A percentile compares a stretch with the other conserved stretches of the same genome.
These are phyloP conservation scores for Colletotrichum sp. DNA, from an alignment of 2,329 filamentous ascomycete genomes.

Conservation along the genomic window DNA sequence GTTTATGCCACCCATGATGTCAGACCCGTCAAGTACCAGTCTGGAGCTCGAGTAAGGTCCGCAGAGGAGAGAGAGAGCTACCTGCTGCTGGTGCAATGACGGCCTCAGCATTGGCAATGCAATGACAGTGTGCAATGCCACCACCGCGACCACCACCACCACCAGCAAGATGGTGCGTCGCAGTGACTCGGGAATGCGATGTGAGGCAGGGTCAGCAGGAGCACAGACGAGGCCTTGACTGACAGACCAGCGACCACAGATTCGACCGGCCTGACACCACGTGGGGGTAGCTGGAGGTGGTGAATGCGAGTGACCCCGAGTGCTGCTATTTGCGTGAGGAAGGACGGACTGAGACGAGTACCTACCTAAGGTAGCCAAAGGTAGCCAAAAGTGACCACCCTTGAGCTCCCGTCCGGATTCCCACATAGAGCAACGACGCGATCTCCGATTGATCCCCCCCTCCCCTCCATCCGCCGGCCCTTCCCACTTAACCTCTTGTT, in stretches of 20 bases:
- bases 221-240: background rate
- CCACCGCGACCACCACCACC: background rate
- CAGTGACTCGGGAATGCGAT: background rate
- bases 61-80: background rate
- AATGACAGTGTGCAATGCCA: background rate
- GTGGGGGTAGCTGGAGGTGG: constrained; percentile 3
- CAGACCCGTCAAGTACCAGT: background rate
- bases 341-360: background rate
- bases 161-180: background rate
- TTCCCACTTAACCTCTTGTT: constrained; percentile 11
- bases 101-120: background rate
- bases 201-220: background rate
- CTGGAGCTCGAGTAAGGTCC: background rate
- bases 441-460: background rate
- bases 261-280: constrained; percentile 1
- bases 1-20: constrained; percentile 5
- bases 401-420: background rate
- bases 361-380: background rate
- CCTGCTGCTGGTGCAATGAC: background rate
- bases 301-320: background rate
- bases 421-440: background rate
- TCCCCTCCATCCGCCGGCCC: background rate
- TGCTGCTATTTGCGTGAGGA: background rate
- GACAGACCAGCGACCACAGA: background rate
- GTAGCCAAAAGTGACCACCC: too few relatives aligned